phyloP scores from a whole-genome alignment of 495 filamentous ascomycete genomes.

The Hypoxylon trugodes region DNA sequence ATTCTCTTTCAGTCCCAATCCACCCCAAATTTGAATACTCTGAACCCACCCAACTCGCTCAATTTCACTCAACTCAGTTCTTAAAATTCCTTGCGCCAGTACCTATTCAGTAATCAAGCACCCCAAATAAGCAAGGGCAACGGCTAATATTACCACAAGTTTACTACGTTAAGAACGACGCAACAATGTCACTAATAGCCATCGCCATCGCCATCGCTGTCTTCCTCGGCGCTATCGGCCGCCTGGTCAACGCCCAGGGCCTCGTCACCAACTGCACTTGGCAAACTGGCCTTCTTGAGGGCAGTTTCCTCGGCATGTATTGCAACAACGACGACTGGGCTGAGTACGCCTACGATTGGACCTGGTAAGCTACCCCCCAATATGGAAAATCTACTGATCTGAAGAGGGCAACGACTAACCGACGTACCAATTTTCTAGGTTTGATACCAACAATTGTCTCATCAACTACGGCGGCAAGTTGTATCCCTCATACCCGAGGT shows the following conservation, averaged over 20 bases:
- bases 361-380: slow-evolving; percentile 33
- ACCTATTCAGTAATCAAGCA: too few relatives aligned
- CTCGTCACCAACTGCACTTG: slow-evolving; percentile 43
- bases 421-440: slow-evolving; percentile 24
- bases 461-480: slow-evolving; percentile 42
- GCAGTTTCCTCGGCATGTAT: slow-evolving; percentile 43
- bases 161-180: too few relatives aligned
- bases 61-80: too few relatives aligned
- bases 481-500: slow-evolving; percentile 29
- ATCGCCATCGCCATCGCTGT: neutral
- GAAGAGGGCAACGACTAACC: slow-evolving; percentile 10
- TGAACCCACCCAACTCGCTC: too few relatives aligned
- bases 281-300: slow-evolving; percentile 39
- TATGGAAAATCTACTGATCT: neutral
- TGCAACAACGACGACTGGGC: slow-evolving; percentile 45
- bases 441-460: slow-evolving; percentile 44
- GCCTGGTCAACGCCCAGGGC: slow-evolving; percentile 26
- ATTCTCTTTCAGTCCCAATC: too few relatives aligned
- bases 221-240: slow-evolving; percentile 13
- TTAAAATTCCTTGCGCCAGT: too few relatives aligned
- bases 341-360: slow-evolving; percentile 43
- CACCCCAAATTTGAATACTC: too few relatives aligned
- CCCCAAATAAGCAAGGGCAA: neutral
- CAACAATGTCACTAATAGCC: neutral
- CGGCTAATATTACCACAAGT: neutral